These are phyloP conservation scores for Salix brachista DNA, from an alignment of 345 rosid genomes.

Conservation along the genomic window DNA sequence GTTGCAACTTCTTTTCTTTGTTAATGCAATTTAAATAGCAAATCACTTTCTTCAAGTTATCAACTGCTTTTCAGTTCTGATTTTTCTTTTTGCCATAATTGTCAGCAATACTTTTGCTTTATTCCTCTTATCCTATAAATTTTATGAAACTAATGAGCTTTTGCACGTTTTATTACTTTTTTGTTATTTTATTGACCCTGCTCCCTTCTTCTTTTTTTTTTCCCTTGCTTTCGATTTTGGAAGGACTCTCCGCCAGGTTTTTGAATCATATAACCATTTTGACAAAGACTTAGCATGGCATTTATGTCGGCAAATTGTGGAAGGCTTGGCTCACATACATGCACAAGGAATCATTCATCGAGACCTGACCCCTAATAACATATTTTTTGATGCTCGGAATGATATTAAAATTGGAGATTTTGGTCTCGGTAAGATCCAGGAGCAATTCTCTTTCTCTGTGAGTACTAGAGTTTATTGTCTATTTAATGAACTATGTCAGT, in stretches of 20 bases:
- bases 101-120: background rate
- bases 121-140: background rate
- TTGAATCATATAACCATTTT: constrained; percentile 79
- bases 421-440: constrained; percentile 70
- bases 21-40: background rate
- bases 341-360: constrained; percentile 98
- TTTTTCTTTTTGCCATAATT: background rate
- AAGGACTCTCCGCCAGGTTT: constrained; percentile 85
- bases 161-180: background rate
- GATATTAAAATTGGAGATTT: constrained; percentile 97
- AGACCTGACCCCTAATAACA: constrained; percentile 89
- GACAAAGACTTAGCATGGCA: constrained; percentile 88
- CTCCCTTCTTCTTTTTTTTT: background rate
- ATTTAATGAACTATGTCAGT: background rate
- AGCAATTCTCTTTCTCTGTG: constrained; percentile 4
- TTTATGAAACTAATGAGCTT: background rate
- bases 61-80: background rate
- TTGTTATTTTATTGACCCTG: background rate
- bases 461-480: background rate
- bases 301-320: constrained; percentile 84
- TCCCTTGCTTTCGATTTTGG: constrained; percentile 16
- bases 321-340: constrained; percentile 92
- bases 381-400: constrained; percentile 90
- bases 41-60: background rate
- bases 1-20: background rate